phyloP scores from a whole-genome alignment of 2,329 filamentous ascomycete genomes.

The Penicillium digitatum region DNA sequence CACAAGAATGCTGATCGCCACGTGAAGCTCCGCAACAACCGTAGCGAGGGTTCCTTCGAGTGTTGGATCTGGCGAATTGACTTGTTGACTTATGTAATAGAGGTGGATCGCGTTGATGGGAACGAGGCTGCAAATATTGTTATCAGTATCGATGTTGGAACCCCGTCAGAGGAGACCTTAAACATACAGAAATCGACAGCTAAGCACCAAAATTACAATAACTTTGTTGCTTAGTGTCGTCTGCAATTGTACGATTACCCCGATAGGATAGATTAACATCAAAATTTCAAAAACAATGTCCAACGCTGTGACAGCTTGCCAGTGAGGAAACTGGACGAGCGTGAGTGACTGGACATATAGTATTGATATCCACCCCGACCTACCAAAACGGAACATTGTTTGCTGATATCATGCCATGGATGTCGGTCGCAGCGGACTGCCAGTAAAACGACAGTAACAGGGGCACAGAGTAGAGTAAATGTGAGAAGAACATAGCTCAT shows the following conservation, averaged over 20 bases:
- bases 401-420: slow-evolving; percentile 36
- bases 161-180: too few relatives aligned
- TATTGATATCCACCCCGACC: not conserved
- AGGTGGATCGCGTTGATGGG: slow-evolving; percentile 40
- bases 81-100: slow-evolving; percentile 31
- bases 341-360: not conserved
- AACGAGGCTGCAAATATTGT: slow-evolving; percentile 34
- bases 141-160: not conserved
- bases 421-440: slow-evolving; percentile 35
- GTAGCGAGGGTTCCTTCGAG: slow-evolving; percentile 36
- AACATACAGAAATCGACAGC: slow-evolving; percentile 41
- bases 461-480: slow-evolving; percentile 29
- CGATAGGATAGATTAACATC: slow-evolving; percentile 37
- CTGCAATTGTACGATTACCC: slow-evolving; percentile 40
- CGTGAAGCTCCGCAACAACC: slow-evolving; percentile 41
- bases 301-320: slow-evolving; percentile 38
- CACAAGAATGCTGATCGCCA: slow-evolving; percentile 42
- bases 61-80: slow-evolving; percentile 36
- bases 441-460: slow-evolving; percentile 37
- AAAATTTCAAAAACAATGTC: slow-evolving; percentile 42
- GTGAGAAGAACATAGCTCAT: slow-evolving; percentile 26
- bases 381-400: slow-evolving; percentile 33
- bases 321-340: slow-evolving; percentile 33
- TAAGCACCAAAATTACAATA: slow-evolving; percentile 41
- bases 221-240: slow-evolving; percentile 38